Conservation (phyloP, 1,284 basidiomycete species). For the Austroboletus rostrupii region DNA sequence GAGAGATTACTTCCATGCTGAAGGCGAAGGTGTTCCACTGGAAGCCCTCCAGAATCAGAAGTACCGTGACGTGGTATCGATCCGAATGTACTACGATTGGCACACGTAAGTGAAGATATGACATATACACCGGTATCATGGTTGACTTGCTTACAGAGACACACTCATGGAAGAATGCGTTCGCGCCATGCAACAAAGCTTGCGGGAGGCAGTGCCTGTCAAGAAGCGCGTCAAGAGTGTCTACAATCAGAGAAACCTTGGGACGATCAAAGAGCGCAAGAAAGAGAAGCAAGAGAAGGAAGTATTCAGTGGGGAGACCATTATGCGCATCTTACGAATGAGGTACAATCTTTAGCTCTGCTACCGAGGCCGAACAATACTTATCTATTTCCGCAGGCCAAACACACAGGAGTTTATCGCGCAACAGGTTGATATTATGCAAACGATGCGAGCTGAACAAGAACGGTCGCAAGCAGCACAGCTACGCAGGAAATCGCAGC, state of each 20-base stretch:
- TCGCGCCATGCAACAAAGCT: slow-evolving; percentile 81
- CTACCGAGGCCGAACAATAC: background rate
- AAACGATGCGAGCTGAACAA: slow-evolving; percentile 70
- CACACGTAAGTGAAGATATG: slow-evolving; percentile 56
- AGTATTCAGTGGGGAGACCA: slow-evolving; percentile 73
- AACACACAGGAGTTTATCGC: slow-evolving; percentile 86
- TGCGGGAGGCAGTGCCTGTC: slow-evolving; percentile 70
- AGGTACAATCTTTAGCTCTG: slow-evolving; percentile 48
- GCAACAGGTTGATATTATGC: slow-evolving; percentile 80
- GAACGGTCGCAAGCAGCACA: slow-evolving; percentile 58
- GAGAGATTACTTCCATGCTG: slow-evolving; percentile 92
- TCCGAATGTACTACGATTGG: slow-evolving; percentile 93
- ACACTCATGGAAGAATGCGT: slow-evolving; percentile 96
- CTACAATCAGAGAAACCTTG: slow-evolving; percentile 85
- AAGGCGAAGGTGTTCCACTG: slow-evolving; percentile 86
- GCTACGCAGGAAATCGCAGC: slow-evolving; percentile 49
- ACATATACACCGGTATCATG: background rate
- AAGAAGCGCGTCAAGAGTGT: slow-evolving; percentile 91
- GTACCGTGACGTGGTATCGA: slow-evolving; percentile 88
- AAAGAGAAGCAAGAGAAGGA: slow-evolving; percentile 82
- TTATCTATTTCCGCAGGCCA: slow-evolving; percentile 36
- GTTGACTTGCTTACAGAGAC: slow-evolving; percentile 49
- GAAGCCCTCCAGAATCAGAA: slow-evolving; percentile 93
- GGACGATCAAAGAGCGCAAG: slow-evolving; percentile 94
- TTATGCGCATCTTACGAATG: slow-evolving; percentile 91